Evolutionary conservation across 345 rosid genomes (phyloP), one percentile per base, ranked within the genome.

Genomic region (Melaleuca quinquenervia): DNA sequence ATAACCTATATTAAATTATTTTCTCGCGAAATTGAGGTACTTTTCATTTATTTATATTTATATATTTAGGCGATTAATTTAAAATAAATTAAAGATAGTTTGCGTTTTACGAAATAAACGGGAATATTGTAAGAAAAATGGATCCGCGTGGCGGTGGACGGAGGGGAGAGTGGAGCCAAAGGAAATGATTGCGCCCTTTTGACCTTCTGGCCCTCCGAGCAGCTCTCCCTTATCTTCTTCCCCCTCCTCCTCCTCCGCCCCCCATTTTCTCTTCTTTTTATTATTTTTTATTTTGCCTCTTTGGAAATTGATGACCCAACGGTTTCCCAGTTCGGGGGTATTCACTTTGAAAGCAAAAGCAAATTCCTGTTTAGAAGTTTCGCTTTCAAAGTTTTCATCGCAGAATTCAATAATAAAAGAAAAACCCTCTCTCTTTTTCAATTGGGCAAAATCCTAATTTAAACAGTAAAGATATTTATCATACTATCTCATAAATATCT

Each of bases 281-380:
- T 8, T 32, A 5, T 16, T 32, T 64, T 7, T 8, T 62, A 18
- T 0, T 70, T 2, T 0, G 48, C 32, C 24, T 20, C 24, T 3
- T 24, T 41, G 4, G 36, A 70, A 64, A 7, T 27, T 4, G 24
- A 70, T 16, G 78, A 32, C 48, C 78, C 78, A 18, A 18, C 78
- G 24, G 78, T 70, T 70, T 70, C 10, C 78, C 41, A 41, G 41
- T 41, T 41, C 41, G 4, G 41, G 41, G 4, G 41, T 41, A 41
- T 41, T 41, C 41, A 41, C 4, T 41, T 41, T n/a, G n/a, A n/a
- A 22, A 8, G n/a, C 16, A 32, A 6, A 24, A 20, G 13, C 1
- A 24, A 8, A 0, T 21, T 29, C 21, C 0, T 10, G 15, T 29
- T 29, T 29, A 4, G 21, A 15, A 29, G 29, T 62, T 62, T 62